Evolutionary conservation across 2,329 filamentous ascomycete genomes (phyloP), one percentile per base, ranked within the genome.

Genomic region (Hysterium pulicare): DNA sequence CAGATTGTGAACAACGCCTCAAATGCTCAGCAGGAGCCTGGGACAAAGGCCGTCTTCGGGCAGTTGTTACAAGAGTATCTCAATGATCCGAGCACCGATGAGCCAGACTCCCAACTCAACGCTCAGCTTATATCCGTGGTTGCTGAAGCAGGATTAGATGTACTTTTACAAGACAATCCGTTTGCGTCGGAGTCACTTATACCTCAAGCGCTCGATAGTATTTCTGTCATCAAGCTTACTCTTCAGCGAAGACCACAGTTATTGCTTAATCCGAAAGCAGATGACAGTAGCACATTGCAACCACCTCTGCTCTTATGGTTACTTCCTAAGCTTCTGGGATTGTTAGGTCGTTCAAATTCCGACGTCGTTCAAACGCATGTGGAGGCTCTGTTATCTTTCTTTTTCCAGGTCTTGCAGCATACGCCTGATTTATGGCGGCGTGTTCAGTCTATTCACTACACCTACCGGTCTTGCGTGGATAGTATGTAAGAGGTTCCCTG

Each of bases 61-160:
- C 81, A 83, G 40, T 76, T 96, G 2, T 75, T 91, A 20, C 81
- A 82, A 49, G 81, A 83, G 52, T 77, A 81, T 17, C 60, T 83
- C 5, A 67, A 68, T 24, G 66, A 70, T 34, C 66, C 67, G 13
- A 68, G 62, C 10, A 74, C 68, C 13, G 72, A 76, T 41, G 79
- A 84, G 48, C 82, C 86, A 33, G 83, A 86, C 51, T 69, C 86
- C 33, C 78, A 83, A 38, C 83, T 94, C 61, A 91, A 94, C 54
- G 85, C 90, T 56, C 86, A 90, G 67, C 78, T 96, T 38, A 83
- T 95, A 40, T 90, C 87, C 58, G 86, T 95, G 48, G 86, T 93
- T 54, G 77, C 85, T 38, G 84, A 87, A 59, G 86, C 88, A 44
- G 86, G 89, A 17, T 73, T 96, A 10, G 86, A 90, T 52, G 76